A percentile compares a stretch with the other conserved stretches of the same genome.
Conservation (phyloP, 202 grass and related monocot species). For the Musa balbisiana region DNA sequence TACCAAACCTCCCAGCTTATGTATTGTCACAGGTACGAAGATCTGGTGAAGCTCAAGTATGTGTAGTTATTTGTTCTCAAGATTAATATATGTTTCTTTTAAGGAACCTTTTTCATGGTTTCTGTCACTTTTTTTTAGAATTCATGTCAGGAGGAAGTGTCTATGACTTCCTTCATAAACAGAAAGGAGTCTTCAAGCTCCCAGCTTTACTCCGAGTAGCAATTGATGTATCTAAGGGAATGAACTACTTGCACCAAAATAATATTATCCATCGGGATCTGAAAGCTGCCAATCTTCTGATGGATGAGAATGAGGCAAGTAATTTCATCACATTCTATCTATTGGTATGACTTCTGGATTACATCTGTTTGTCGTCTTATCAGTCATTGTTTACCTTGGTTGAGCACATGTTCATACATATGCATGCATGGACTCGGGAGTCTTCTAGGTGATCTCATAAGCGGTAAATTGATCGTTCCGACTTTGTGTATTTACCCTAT, state of each 20-base stretch:
- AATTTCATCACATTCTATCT: slow-evolving; percentile 4
- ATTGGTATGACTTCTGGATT: neutral
- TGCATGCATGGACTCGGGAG: neutral
- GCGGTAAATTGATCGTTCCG: neutral
- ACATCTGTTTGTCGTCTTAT: neutral
- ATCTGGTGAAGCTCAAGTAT: neutral
- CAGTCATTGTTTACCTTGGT: neutral
- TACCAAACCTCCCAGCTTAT: slow-evolving; percentile 76
- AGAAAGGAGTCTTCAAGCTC: slow-evolving; percentile 77
- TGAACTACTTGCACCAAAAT: slow-evolving; percentile 98
- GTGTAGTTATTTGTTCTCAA: neutral
- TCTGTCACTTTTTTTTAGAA: slow-evolving; percentile 33
- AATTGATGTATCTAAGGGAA: slow-evolving; percentile 97
- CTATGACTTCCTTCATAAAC: slow-evolving; percentile 96
- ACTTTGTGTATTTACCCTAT: neutral
- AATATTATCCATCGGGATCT: slow-evolving; percentile 98
- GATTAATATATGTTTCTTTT: neutral
- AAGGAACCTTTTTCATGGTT: slow-evolving; percentile 5
- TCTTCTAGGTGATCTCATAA: neutral
- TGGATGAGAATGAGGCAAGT: slow-evolving; percentile 94
- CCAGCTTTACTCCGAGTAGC: slow-evolving; percentile 78
- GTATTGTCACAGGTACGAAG: slow-evolving; percentile 87
- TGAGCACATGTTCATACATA: neutral
- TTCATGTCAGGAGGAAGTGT: slow-evolving; percentile 93
- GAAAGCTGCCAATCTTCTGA: slow-evolving; percentile 96